Percentiles rank a stretch among this genome's conserved stretches.
Evolutionary conservation across 108 stramenopile genomes (phyloP).

Genomic region (Cyclotella choctawhatcheeana): DNA sequence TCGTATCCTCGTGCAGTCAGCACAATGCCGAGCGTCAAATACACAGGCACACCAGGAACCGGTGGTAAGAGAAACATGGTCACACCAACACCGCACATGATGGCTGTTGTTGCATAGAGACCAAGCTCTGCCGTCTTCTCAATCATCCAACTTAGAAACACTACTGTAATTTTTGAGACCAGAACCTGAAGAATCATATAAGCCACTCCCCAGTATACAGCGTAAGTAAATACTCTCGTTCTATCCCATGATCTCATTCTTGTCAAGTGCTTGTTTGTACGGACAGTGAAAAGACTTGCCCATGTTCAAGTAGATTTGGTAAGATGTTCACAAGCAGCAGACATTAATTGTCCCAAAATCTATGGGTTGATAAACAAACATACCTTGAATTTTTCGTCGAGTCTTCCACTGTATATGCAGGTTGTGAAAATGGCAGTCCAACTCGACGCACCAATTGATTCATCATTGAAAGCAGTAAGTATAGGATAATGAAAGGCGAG

Average conservation of each 20-base stretch:
- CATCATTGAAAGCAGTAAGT: conserved; percentile 47
- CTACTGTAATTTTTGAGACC: conserved; percentile 60
- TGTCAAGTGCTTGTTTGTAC: conserved; percentile 41
- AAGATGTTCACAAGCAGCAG: too few relatives aligned
- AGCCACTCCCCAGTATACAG: conserved; percentile 58
- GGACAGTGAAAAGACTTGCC: conserved; percentile 32
- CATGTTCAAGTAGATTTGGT: too few relatives aligned
- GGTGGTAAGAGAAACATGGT: conserved; percentile 70
- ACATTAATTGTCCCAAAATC: too few relatives aligned
- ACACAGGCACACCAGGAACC: conserved; percentile 73
- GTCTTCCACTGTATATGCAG: conserved; percentile 16
- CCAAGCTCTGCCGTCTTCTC: conserved; percentile 49
- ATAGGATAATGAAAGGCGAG: conserved; percentile 45
- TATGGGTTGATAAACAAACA: too few relatives aligned
- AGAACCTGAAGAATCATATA: conserved; percentile 59
- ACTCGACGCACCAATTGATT: conserved; percentile 53
- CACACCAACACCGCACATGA: conserved; percentile 55
- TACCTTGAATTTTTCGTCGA: background rate
- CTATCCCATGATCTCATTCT: conserved; percentile 56
- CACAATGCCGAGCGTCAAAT: conserved; percentile 68
- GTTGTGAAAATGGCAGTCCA: conserved; percentile 48
- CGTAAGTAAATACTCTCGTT: conserved; percentile 50
- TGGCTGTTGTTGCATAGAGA: conserved; percentile 48
- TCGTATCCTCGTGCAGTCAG: conserved; percentile 50
- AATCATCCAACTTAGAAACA: conserved; percentile 59